Base-by-base conservation (phyloP, 2,329 filamentous ascomycete genomes). In the Xylariaceae sp. region DNA sequence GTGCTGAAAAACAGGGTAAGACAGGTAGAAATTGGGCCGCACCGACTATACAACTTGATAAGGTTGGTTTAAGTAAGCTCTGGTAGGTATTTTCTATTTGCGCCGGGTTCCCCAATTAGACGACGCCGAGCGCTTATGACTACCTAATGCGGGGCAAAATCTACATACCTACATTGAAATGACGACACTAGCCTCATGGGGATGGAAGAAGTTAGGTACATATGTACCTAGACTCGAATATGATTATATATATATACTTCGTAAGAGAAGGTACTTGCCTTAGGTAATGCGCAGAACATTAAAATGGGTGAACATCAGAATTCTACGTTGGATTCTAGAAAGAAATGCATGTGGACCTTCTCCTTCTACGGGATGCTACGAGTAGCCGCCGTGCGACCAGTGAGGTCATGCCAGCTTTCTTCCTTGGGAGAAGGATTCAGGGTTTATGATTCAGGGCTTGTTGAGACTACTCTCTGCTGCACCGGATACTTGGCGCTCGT, bases 31-130 rank as follows among this genome's bases (percentile, higher is more conserved):
- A 37, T 37, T 16, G 32, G 32, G 32, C 23, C 9, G 23, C 23
- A 26, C 9, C 23, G 23, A 4, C 23, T 26, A 9, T 26, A 26
- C 9, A 9, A n/a, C n/a, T n/a, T n/a, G n/a, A n/a, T n/a, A n/a
- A n/a, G n/a, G n/a, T n/a, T n/a, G n/a, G n/a, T n/a, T n/a, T n/a
- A n/a, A n/a, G n/a, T n/a, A n/a, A n/a, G n/a, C n/a, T n/a, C n/a
- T 26, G 4, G 23, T 4, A 9, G 45, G 32, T 40, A 43, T 48
- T 45, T 40, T 21, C 29, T 52, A 37, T 50, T 53, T 37, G 26
- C 42, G 49, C 49, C 63, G 64, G 63, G 55, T 67, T 67, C 59
- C 63, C 65, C 56, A 63, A 65, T 67, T 60, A 62, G 58, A 61
- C 40, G 50, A 51, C 54, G 56, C 55, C 58, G 57, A 51, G 56